A percentile compares a stretch with the other conserved stretches of the same genome.
Evolutionary conservation across 2,329 filamentous ascomycete species (phyloP).

Genomic region (Didymella glomerata): DNA sequence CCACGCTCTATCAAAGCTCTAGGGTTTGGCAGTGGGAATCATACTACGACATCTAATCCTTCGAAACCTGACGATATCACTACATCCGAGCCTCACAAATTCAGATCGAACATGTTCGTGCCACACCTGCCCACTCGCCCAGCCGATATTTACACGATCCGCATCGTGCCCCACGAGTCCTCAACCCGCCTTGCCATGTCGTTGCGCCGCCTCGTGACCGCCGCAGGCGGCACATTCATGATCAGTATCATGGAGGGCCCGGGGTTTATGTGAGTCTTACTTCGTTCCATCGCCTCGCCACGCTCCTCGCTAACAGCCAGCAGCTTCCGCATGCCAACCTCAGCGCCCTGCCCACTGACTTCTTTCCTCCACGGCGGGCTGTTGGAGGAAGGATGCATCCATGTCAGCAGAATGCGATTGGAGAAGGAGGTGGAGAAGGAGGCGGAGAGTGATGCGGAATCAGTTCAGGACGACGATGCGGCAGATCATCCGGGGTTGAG

Average conservation of each 20-base stretch:
- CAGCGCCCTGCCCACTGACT: constrained; percentile 19
- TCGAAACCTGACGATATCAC: not conserved
- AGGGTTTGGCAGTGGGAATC: too few relatives aligned
- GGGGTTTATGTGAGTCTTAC: constrained; percentile 26
- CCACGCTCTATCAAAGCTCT: too few relatives aligned
- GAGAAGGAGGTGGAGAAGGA: constrained; percentile 8
- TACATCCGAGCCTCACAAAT: not conserved
- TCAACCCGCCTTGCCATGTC: constrained; percentile 15
- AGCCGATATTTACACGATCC: constrained; percentile 26
- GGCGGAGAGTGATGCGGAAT: constrained; percentile 20
- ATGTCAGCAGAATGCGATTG: constrained; percentile 19
- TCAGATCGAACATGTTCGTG: constrained; percentile 9
- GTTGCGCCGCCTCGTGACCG: constrained; percentile 17
- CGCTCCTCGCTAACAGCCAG: not conserved
- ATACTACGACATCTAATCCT: too few relatives aligned
- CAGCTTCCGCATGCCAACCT: constrained; percentile 25
- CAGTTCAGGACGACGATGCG: constrained; percentile 18
- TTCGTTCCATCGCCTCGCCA: not conserved
- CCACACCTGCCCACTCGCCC: constrained; percentile 17
- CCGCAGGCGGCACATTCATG: constrained; percentile 20
- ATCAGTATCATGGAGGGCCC: constrained; percentile 22
- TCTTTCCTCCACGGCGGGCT: constrained; percentile 24
- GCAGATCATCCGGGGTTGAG: constrained; percentile 25
- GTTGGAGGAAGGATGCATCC: constrained; percentile 31
- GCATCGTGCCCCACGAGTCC: constrained; percentile 17